Base-by-base conservation (phyloP, 2,329 filamentous ascomycete species). In the Fusarium zealandicum region DNA sequence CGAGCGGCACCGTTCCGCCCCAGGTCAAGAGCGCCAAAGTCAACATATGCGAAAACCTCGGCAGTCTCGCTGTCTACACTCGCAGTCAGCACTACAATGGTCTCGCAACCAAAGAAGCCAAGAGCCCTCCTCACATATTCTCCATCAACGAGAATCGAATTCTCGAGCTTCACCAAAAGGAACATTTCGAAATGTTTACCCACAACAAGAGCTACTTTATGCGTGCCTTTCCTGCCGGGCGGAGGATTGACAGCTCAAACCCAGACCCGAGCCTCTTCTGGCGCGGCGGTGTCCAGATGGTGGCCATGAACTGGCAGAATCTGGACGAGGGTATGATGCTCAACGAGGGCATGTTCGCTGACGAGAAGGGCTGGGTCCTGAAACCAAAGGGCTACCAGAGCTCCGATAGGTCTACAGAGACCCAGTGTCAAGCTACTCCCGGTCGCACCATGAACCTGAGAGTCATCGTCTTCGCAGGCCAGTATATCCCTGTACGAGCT, bases 311-410 rank as follows among this genome's bases (percentile, higher is more conserved):
- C 72, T 98, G 95, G 93, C 95, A 99, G 74, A 93, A 89, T 3
- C 89, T 93, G 64, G 93, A 98, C 70, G 86, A 95, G 51, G 90
- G 91, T 36, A 96, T 97, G 84, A 96, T 98, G 80, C 84, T 99
- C 70, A 98, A 98, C 70, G 90, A 96, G 68, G 95, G 90, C 70
- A 98, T 99, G 95, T 99, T 98, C 72, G 90, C 92, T 30, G 90
- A 86, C 9, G 89, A 90, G 43, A 78, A 84, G 35, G 93, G 93
- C 33, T 97, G 91, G 90, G 85, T 93, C 3, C 80, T 95, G 57
- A 97, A 97, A 74, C 92, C 93, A 1, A 72, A 81, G 27, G 88
- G 88, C 13, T 95, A 92, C 71, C 87, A 86, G 54, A 79, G 78
- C 60, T 70, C 74, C 14, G 74, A 78, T 53, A 77, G 71, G 59